Percentiles rank a stretch among this genome's conserved stretches.
phyloP scores from a whole-genome alignment of 306 rosid genomes.

The Fragaria nilgerrensis region DNA sequence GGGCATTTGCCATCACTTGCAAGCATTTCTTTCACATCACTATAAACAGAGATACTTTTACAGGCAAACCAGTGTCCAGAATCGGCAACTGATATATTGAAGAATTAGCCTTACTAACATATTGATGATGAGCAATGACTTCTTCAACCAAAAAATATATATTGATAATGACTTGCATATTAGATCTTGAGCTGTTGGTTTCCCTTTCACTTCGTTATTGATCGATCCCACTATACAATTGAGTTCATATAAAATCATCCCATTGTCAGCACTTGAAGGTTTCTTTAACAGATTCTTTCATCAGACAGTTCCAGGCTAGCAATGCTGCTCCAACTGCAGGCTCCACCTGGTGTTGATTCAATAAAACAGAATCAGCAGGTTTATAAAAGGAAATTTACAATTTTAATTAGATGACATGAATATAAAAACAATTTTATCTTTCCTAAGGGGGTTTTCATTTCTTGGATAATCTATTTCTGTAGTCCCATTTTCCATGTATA shows the following conservation, averaged over 20 bases:
- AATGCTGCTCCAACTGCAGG: slow-evolving; percentile 96
- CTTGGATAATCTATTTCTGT: background rate
- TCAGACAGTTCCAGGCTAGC: slow-evolving; percentile 77
- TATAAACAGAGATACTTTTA: slow-evolving; percentile 11
- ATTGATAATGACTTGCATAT: slow-evolving; percentile 2
- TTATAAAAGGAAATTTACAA: background rate
- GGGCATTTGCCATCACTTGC: background rate
- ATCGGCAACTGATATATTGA: background rate
- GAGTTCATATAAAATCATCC: slow-evolving; percentile 3
- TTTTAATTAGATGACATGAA: background rate
- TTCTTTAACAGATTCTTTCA: slow-evolving; percentile 53
- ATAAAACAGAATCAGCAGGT: background rate
- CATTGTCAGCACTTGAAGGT: slow-evolving; percentile 34
- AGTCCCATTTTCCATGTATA: background rate
- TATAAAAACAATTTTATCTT: background rate
- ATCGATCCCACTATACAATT: slow-evolving; percentile 33
- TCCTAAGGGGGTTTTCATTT: background rate
- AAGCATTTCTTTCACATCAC: slow-evolving; percentile 6
- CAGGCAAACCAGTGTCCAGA: slow-evolving; percentile 1
- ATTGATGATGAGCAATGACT: slow-evolving; percentile 5
- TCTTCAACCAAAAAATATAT: background rate
- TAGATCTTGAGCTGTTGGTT: slow-evolving; percentile 11
- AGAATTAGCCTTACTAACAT: slow-evolving; percentile 5
- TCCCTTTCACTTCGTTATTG: slow-evolving; percentile 10
- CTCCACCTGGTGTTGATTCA: slow-evolving; percentile 56